A percentile compares a stretch with the other conserved stretches of the same genome.
phyloP scores from a whole-genome alignment of 1,284 basidiomycete species.

The Cutaneotrichosporon sp. region DNA sequence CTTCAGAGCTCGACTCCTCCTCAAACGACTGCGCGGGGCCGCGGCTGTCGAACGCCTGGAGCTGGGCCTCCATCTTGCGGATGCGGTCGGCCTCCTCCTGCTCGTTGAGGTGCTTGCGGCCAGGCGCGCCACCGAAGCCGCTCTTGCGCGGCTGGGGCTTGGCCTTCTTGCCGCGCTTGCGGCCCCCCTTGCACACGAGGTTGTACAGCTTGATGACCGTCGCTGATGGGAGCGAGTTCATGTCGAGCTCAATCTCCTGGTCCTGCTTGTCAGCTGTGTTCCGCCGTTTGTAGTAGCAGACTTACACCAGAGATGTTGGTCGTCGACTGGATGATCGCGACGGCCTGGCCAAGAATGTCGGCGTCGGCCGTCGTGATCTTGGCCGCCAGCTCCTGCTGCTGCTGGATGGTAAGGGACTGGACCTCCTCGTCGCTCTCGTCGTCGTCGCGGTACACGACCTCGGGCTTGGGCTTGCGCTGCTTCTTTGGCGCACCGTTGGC shows the following conservation, averaged over 20 bases:
- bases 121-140: conserved; percentile 76
- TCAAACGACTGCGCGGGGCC: conserved; percentile 24
- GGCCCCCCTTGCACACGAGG: conserved; percentile 74
- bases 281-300: conserved; percentile 33
- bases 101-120: conserved; percentile 68
- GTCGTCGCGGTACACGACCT: conserved; percentile 44
- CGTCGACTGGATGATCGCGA: conserved; percentile 87
- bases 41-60: conserved; percentile 42
- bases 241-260: conserved; percentile 96
- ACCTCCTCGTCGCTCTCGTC: conserved; percentile 52
- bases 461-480: conserved; percentile 40
- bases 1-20: conserved; percentile 43
- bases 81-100: conserved; percentile 67
- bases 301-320: conserved; percentile 84
- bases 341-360: conserved; percentile 75
- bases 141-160: conserved; percentile 39
- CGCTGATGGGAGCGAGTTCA: conserved; percentile 77
- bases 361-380: conserved; percentile 81
- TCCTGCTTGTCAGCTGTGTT: conserved; percentile 60
- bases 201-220: conserved; percentile 91
- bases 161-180: conserved; percentile 34
- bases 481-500: conserved; percentile 42
- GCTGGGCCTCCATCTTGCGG: conserved; percentile 70
- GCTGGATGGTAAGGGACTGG: conserved; percentile 70
- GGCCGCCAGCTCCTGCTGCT: conserved; percentile 95